Evolutionary conservation across 768 basidiomycete genomes (phyloP), one percentile per base, ranked within the genome.

Genomic region (Albatrellus ellisii): DNA sequence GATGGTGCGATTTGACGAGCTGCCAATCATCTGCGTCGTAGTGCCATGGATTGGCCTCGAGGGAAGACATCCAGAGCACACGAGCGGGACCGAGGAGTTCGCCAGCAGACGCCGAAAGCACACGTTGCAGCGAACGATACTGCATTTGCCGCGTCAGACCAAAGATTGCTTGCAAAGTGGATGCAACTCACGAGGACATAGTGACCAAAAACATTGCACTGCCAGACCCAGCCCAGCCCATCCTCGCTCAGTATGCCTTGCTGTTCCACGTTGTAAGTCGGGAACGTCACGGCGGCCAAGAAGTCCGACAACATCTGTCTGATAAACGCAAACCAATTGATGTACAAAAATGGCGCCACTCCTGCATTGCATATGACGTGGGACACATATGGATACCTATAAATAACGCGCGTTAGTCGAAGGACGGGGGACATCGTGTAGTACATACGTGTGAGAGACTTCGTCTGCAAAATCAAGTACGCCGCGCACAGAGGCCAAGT

Each of bases 291-390:
- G 4, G 69, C 64, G 11, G 48, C 51, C 36, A 78, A 52, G 3
- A 45, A 1, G 41, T 48, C 18, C 0, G 53, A 56, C 9, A 68
- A 24, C n/a, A 80, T 42, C 49, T 84, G 74, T 17, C 59, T 57
- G 28, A 76, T 22, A 14, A 64, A 64, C 2, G 46, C 41, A 0
- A 58, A 40, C 71, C 70, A 78, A 52, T 78, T 56, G 26, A 89
- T 69, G 11, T 59, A 59, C 22, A 51, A 56, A 52, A 79, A 81
- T 46, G 69, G 69, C 1, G 72, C 73, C 1, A 79, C 62, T 4
- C 88, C 88, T 10, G 88, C 88, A 47, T 90, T 91, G 56, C 70
- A 78, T 26, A 89, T 72, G 28, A 89, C 59, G 52, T 85, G 86
- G 0, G 88, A 84, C 21, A 91, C 62, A 51, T 90, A 86, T 2